Percentiles rank a stretch among this genome's conserved stretches.
Evolutionary conservation across 2,329 filamentous ascomycete genomes (phyloP).

Genomic region (Nemania diffusa): DNA sequence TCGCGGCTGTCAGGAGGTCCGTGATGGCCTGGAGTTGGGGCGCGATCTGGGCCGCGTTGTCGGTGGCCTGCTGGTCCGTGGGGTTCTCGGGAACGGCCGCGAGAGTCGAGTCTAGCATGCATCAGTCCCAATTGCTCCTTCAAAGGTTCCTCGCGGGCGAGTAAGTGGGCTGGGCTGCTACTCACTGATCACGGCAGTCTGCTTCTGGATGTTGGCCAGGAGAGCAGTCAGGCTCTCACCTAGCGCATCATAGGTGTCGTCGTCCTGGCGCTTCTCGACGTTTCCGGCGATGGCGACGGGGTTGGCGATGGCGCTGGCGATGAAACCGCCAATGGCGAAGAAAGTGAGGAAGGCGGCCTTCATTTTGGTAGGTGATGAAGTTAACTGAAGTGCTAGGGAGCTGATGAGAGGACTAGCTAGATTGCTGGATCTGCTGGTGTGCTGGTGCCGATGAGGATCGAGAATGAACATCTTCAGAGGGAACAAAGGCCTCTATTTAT

Average conservation of each 20-base stretch:
- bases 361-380: conserved; percentile 38
- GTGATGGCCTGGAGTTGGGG: conserved; percentile 41
- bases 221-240: conserved; percentile 39
- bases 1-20: conserved; percentile 37
- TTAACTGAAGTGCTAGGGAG: conserved; percentile 13
- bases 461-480: conserved; percentile 3
- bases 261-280: conserved; percentile 43
- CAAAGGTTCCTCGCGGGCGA: too few species aligned
- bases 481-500: conserved; percentile 32
- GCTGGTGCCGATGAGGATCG: conserved; percentile 19
- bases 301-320: conserved; percentile 42
- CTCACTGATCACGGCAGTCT: conserved; percentile 44
- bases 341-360: conserved; percentile 42
- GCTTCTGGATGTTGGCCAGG: conserved; percentile 40
- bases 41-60: conserved; percentile 37
- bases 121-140: conserved; percentile 30
- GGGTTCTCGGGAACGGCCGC: conserved; percentile 35
- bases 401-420: conserved; percentile 13
- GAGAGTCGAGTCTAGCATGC: conserved; percentile 38
- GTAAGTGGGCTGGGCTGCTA: not conserved
- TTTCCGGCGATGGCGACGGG: conserved; percentile 35
- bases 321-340: conserved; percentile 43
- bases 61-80: conserved; percentile 33
- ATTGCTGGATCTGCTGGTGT: conserved; percentile 28
- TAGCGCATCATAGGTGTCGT: conserved; percentile 39